These are phyloP conservation scores for Taiozyma sp. DNA, from an alignment of 1,139 yeast genomes.

Conservation along the genomic window DNA sequence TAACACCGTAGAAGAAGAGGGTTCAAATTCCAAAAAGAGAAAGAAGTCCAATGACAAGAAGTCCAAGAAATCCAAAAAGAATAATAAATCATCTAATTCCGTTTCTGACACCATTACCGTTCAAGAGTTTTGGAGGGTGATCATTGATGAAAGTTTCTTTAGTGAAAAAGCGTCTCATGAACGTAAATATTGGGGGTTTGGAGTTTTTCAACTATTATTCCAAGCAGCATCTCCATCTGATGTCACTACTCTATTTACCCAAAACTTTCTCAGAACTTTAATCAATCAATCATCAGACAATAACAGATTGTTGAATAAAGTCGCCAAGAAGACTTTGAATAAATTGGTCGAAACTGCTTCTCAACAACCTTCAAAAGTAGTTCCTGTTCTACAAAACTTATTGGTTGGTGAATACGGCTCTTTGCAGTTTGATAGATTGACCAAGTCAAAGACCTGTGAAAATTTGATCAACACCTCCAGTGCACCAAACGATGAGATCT, in stretches of 20 bases:
- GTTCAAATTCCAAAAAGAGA: slow-evolving; percentile 26
- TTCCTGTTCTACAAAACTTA: slow-evolving; percentile 44
- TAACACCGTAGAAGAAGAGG: slow-evolving; percentile 26
- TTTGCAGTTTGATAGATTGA: slow-evolving; percentile 70
- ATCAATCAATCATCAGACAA: slow-evolving; percentile 73
- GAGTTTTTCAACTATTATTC: slow-evolving; percentile 55
- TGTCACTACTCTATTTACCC: slow-evolving; percentile 49
- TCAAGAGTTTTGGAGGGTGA: slow-evolving; percentile 75
- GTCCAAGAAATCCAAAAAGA: slow-evolving; percentile 22
- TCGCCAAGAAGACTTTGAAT: slow-evolving; percentile 51
- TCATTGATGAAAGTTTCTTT: slow-evolving; percentile 78
- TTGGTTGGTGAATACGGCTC: slow-evolving; percentile 51
- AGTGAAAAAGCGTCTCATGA: slow-evolving; percentile 77
- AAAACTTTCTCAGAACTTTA: slow-evolving; percentile 68
- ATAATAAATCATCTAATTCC: slow-evolving; percentile 7
- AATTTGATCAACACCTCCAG: slow-evolving; percentile 29
- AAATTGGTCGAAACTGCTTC: slow-evolving; percentile 36
- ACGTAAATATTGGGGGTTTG: slow-evolving; percentile 84
- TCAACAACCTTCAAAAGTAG: slow-evolving; percentile 39
- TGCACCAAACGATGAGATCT: slow-evolving; percentile 26
- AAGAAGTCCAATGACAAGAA: slow-evolving; percentile 33
- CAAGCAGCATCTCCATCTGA: slow-evolving; percentile 29
- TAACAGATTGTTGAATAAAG: slow-evolving; percentile 62
- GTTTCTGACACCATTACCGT: slow-evolving; percentile 32
- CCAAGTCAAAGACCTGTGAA: slow-evolving; percentile 68